Evolutionary conservation across 371 early-diverging fungal genomes (phyloP), one percentile per base, ranked within the genome.

Genomic region (Gilbertella persicaria): DNA sequence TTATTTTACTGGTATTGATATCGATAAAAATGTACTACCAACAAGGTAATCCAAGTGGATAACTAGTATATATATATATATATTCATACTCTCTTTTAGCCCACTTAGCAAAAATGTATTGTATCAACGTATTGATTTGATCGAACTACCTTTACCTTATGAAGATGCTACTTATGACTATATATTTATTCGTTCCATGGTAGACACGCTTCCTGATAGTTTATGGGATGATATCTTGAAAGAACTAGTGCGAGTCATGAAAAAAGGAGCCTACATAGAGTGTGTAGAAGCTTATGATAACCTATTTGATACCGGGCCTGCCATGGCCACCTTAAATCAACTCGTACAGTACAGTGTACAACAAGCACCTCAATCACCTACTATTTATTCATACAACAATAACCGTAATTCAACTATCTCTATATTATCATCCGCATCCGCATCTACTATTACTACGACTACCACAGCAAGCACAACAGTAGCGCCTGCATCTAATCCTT

Each of bases 181-280:
- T 58, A 64, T 74, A 5, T 74, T 71, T 50, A 62, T 74, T 24
- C 71, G 75, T 10, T 70, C 71, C 13, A 74, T 74, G 75, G 47
- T 63, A 25, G 64, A 68, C 37, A 61, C 59, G 10, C 33, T 74
- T 5, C 75, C 75, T 7, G 75, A 74, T 46, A 51, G 56, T 2
- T 43, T 63, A 24, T 74, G 75, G 75, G 75, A 74, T 36, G 57
- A 53, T 39, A 54, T 74, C 4, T 23, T 74, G 14, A 62, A 62
- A 13, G 75, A 74, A 26, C 45, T 74, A 1, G 62, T 71, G 6
- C 41, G 71, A 17, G 66, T 74, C 21, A 71, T 74, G 71, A 74
- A 74, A 50, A 74, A 74, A 30, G 75, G 75, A 20, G 75, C 66
- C 9, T 71, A 66, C 44, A 68, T 74, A 37, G 75, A 74, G 62